Percentiles rank a stretch among this genome's conserved stretches.
phyloP scores from a whole-genome alignment of 805 yeast species.

The Wickerhamiella azymoides region DNA sequence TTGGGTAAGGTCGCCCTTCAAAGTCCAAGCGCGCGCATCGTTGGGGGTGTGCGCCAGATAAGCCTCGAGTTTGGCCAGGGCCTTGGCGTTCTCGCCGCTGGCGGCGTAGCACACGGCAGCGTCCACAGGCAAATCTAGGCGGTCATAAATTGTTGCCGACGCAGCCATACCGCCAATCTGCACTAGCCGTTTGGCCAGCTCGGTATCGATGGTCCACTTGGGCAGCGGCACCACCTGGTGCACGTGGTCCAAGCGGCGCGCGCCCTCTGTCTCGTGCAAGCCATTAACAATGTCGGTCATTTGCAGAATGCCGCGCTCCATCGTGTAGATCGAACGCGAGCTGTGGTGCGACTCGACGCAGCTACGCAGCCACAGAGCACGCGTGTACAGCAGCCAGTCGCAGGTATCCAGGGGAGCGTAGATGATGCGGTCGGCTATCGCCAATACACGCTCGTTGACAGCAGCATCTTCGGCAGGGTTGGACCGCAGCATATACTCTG shows the following conservation, averaged over 20 bases:
- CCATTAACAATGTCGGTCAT: slow-evolving; percentile 87
- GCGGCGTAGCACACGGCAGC: slow-evolving; percentile 86
- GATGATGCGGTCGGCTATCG: slow-evolving; percentile 62
- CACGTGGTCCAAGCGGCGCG: slow-evolving; percentile 51
- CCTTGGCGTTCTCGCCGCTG: slow-evolving; percentile 57
- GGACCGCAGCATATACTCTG: slow-evolving; percentile 47
- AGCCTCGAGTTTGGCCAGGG: slow-evolving; percentile 41
- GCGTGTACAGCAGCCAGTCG: slow-evolving; percentile 66
- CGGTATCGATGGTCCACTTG: slow-evolving; percentile 70
- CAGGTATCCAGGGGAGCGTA: slow-evolving; percentile 32
- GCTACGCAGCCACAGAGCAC: slow-evolving; percentile 85
- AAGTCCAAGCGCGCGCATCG: slow-evolving; percentile 72
- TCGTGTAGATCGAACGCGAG: slow-evolving; percentile 64
- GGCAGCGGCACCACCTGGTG: slow-evolving; percentile 69
- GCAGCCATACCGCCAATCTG: slow-evolving; percentile 72
- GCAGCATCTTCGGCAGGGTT: slow-evolving; percentile 60
- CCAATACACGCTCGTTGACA: slow-evolving; percentile 70
- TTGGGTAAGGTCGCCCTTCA: slow-evolving; percentile 71
- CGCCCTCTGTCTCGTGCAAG: slow-evolving; percentile 24
- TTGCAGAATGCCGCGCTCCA: slow-evolving; percentile 88
- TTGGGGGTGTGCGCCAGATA: slow-evolving; percentile 45
- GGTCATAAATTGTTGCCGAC: slow-evolving; percentile 77
- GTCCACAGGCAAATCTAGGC: slow-evolving; percentile 63
- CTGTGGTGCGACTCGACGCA: slow-evolving; percentile 71
- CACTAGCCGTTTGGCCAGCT: slow-evolving; percentile 74